Evolutionary conservation across 23 red algal species (phyloP), one percentile per base, ranked within the genome.

Genomic region (Pyropia haitanensis): DNA sequence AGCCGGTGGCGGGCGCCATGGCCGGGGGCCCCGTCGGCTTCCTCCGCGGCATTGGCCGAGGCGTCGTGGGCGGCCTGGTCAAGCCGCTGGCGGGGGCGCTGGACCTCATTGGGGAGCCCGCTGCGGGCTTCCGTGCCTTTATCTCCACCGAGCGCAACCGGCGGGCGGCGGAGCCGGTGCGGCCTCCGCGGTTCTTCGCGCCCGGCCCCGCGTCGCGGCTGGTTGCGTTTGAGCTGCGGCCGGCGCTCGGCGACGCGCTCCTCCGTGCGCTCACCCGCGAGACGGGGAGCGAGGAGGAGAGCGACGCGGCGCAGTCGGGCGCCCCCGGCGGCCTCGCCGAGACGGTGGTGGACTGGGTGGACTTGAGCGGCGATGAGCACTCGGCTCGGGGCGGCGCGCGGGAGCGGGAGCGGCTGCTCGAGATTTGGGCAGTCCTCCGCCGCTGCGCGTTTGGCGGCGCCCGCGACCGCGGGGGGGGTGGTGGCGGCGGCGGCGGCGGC

Each of bases 81-180:
- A 87, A 95, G 63, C 90, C 90, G 2, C 64, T 95, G 24, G 86
- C 82, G 27, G 90, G 90, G 55, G 78, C 78, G 27, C 64, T 95
- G 19, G 90, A 95, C 53, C 71, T 95, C 18, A 81, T 95, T 75
- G 73, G 70, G 17, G 80, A 95, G 58, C 90, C 90, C 15, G 81
- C 81, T 70, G 80, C 81, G 27, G 90, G 90, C 49, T 87, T 95
- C 52, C 53, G 70, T 18, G 76, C 71, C 49, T 76, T 87, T 63
- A 87, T 87, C 63, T 56, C 75, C 14, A 76, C 81, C 20, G 72
- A 67, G 26, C 56, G 69, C 59, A 68, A 51, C 12, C 53, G 68
- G 21, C 63, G 57, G 15, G 51, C 57, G 9, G 81, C 81, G 17
- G 81, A 87, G 53, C 81, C 81, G 27, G 34, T 77, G 52, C 81